A percentile compares a stretch with the other conserved stretches of the same genome.
These are phyloP conservation scores for Lipomyces orientalis DNA, from an alignment of 805 yeast species.

Conservation along the genomic window DNA sequence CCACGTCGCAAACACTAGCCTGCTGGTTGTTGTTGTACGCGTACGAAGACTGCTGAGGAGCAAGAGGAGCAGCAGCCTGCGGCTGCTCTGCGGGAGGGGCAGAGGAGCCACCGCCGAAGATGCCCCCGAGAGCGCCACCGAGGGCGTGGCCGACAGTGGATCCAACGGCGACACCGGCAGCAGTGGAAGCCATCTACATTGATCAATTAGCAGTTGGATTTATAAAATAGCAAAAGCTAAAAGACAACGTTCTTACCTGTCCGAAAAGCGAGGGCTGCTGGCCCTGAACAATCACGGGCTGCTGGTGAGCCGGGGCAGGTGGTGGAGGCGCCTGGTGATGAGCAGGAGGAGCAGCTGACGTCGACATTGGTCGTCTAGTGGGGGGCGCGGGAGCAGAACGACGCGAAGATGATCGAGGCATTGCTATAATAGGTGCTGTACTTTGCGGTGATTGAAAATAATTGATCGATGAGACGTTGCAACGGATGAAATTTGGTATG, in stretches of 20 bases:
- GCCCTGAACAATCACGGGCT: constrained; percentile 45
- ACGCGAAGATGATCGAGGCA: constrained; percentile 39
- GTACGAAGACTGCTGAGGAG: constrained; percentile 44
- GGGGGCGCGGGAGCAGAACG: constrained; percentile 47
- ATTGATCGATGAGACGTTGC: not conserved
- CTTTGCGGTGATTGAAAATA: not conserved
- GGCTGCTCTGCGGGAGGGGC: constrained; percentile 58
- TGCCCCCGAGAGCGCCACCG: constrained; percentile 89
- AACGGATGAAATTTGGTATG: not conserved
- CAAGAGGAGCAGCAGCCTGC: constrained; percentile 54
- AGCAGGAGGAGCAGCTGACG: constrained; percentile 68
- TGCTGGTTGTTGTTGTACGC: constrained; percentile 53
- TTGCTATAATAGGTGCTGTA: constrained; percentile 13
- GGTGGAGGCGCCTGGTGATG: constrained; percentile 58
- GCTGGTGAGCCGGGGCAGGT: constrained; percentile 52
- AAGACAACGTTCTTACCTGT: constrained; percentile 42
- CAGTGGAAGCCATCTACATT: constrained; percentile 92
- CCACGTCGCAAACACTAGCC: constrained; percentile 77
- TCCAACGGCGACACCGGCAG: constrained; percentile 99
- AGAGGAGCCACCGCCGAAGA: constrained; percentile 82
- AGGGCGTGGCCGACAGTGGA: constrained; percentile 95
- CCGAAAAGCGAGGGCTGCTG: constrained; percentile 53
- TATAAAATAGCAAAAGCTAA: not conserved
- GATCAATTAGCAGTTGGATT: not conserved
- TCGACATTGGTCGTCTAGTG: constrained; percentile 68